Percentiles rank a stretch among this genome's conserved stretches.
These are phyloP conservation scores for Candida xyloterini DNA, from an alignment of 805 yeast genomes.

Conservation along the genomic window DNA sequence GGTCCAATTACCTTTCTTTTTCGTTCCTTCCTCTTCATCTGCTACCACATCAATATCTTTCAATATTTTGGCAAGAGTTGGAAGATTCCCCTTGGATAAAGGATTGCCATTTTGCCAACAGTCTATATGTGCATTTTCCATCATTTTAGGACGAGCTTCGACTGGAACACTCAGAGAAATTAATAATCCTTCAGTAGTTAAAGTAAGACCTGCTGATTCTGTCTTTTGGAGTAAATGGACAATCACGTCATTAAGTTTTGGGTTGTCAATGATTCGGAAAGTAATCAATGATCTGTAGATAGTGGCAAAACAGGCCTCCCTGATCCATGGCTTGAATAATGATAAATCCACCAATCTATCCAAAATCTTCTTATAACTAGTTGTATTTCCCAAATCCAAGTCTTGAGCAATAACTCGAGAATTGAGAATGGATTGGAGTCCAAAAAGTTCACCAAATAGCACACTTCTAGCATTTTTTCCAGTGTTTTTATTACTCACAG, in stretches of 20 bases:
- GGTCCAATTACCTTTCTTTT: slow-evolving; percentile 68
- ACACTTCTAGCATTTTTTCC: slow-evolving; percentile 83
- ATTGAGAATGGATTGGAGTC: slow-evolving; percentile 70
- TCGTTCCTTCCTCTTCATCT: slow-evolving; percentile 37
- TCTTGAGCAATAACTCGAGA: slow-evolving; percentile 39
- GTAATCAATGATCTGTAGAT: slow-evolving; percentile 50
- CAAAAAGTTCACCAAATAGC: slow-evolving; percentile 81
- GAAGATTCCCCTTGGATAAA: slow-evolving; percentile 64
- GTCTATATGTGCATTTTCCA: slow-evolving; percentile 20
- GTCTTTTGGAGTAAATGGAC: slow-evolving; percentile 37
- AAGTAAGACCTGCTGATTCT: slow-evolving; percentile 51
- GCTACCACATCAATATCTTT: slow-evolving; percentile 49
- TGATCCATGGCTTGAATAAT: slow-evolving; percentile 71
- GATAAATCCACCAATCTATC: slow-evolving; percentile 55
- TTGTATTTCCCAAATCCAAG: slow-evolving; percentile 21
- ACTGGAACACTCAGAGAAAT: slow-evolving; percentile 55
- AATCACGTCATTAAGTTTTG: slow-evolving; percentile 14
- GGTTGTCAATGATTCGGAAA: slow-evolving; percentile 22
- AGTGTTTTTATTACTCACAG: slow-evolving; percentile 45
- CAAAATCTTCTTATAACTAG: slow-evolving; percentile 41
- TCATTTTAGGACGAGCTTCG: slow-evolving; percentile 17
- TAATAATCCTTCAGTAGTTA: slow-evolving; percentile 79
- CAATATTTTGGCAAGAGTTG: slow-evolving; percentile 57
- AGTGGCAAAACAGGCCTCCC: slow-evolving; percentile 77
- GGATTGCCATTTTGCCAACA: slow-evolving; percentile 78